Evolutionary conservation across 2,329 filamentous ascomycete species (phyloP).

Genomic region (Fusarium austroafricanum): DNA sequence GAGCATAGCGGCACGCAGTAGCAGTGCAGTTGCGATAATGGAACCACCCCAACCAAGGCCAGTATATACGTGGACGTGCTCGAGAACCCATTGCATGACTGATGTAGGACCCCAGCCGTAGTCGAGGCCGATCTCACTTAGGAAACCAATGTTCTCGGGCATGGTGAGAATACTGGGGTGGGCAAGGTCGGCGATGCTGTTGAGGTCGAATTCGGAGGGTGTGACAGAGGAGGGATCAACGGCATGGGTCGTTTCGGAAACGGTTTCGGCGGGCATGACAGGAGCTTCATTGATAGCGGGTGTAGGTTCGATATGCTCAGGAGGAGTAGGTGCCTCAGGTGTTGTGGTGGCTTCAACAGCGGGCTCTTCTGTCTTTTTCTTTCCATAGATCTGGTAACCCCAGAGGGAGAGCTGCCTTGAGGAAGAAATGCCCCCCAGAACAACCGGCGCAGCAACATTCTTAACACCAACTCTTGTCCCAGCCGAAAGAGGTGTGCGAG

Average conservation of each 20-base stretch:
- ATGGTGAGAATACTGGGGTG: slow-evolving; percentile 66
- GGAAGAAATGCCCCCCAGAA: slow-evolving; percentile 48
- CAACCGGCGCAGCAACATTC: slow-evolving; percentile 43
- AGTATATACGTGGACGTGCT: slow-evolving; percentile 81
- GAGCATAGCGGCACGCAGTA: slow-evolving; percentile 73
- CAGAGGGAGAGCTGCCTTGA: slow-evolving; percentile 52
- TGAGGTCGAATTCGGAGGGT: slow-evolving; percentile 51
- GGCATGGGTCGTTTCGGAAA: slow-evolving; percentile 29
- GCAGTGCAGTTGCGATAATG: slow-evolving; percentile 73
- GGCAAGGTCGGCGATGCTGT: slow-evolving; percentile 51
- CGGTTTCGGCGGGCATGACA: slow-evolving; percentile 36
- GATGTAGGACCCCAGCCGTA: slow-evolving; percentile 86
- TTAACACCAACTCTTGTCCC: slow-evolving; percentile 41
- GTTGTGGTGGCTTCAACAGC: slow-evolving; percentile 29
- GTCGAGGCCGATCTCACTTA: slow-evolving; percentile 85
- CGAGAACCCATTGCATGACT: slow-evolving; percentile 78
- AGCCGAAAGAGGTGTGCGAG: slow-evolving; percentile 34
- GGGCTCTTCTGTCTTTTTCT: slow-evolving; percentile 44
- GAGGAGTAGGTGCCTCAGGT: slow-evolving; percentile 32
- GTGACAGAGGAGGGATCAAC: slow-evolving; percentile 36
- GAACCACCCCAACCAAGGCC: slow-evolving; percentile 87
- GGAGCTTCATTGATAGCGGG: slow-evolving; percentile 25
- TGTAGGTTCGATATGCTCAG: slow-evolving; percentile 28
- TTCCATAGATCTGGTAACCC: slow-evolving; percentile 46
- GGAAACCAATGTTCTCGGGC: slow-evolving; percentile 82